Conservation (phyloP, 2,329 filamentous ascomycete species). For the Acarospora socialis region DNA sequence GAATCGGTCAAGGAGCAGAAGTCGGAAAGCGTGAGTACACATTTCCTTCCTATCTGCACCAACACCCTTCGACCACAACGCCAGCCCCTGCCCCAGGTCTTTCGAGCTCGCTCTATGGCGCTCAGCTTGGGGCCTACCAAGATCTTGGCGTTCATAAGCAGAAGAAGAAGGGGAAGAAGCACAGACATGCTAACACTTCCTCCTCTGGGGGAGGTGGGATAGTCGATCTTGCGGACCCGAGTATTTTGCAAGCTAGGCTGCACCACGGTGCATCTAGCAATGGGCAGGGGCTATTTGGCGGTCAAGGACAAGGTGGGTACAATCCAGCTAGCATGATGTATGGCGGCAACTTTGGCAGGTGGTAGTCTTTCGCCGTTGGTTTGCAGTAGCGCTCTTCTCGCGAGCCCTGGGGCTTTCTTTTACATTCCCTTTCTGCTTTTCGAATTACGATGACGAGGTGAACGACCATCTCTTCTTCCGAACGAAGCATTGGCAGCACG, state of each 20-base stretch:
- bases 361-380: constrained; percentile 35
- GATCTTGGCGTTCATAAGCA: constrained; percentile 82
- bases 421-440: constrained; percentile 8
- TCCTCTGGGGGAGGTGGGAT: constrained; percentile 97
- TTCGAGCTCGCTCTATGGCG: constrained; percentile 81
- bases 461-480: constrained; percentile 12
- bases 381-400: constrained; percentile 4
- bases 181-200: constrained; percentile 99
- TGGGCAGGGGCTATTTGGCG: constrained; percentile 80
- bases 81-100: constrained; percentile 81
- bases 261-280: constrained; percentile 77
- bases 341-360: constrained; percentile 51
- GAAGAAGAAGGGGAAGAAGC: constrained; percentile 99
- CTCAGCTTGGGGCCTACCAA: constrained; percentile 73
- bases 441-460: constrained; percentile 7
- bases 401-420: constrained; percentile 2
- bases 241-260: constrained; percentile 96
- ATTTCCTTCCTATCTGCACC: constrained; percentile 81
- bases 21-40: constrained; percentile 96
- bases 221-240: constrained; percentile 99
- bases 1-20: constrained; percentile 61
- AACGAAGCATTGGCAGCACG: constrained; percentile 14
- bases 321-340: constrained; percentile 70
- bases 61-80: constrained; percentile 70
- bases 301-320: constrained; percentile 87